Evolutionary conservation across 208 protist species (phyloP).

Genomic region (Acanthamoeba royreba): DNA sequence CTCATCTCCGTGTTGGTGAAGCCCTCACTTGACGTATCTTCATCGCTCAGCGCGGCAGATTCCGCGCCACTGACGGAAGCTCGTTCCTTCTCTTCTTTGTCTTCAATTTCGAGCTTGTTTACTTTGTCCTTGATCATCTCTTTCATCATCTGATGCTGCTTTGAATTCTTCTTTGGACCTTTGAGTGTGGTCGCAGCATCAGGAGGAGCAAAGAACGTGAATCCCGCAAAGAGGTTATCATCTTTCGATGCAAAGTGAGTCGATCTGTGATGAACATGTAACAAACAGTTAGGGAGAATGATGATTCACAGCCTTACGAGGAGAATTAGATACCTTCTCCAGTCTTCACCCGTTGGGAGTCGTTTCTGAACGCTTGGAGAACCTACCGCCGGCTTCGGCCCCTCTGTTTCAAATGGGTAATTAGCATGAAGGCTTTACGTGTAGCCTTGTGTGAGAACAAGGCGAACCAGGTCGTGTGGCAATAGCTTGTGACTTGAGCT

Average conservation of each 20-base stretch:
- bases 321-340: neutral
- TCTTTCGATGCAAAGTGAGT: neutral
- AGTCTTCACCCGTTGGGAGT: neutral
- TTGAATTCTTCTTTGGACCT: neutral
- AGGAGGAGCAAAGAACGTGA: neutral
- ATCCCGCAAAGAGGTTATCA: slow-evolving; percentile 3
- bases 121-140: neutral
- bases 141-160: neutral
- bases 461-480: neutral
- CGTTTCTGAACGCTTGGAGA: neutral
- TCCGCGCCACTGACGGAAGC: neutral
- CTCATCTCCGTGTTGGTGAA: neutral
- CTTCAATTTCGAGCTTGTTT: neutral
- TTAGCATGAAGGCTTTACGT: neutral
- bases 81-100: neutral
- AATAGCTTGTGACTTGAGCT: neutral
- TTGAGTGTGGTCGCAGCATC: neutral
- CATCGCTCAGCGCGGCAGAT: too few relatives aligned
- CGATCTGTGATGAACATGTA: neutral
- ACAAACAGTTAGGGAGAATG: neutral
- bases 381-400: neutral
- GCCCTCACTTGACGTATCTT: neutral
- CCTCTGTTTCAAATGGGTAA: neutral
- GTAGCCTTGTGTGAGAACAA: neutral
- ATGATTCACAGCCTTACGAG: neutral